Evolutionary conservation across 345 rosid genomes (phyloP).

Genomic region (Tarenaya hassleriana): DNA sequence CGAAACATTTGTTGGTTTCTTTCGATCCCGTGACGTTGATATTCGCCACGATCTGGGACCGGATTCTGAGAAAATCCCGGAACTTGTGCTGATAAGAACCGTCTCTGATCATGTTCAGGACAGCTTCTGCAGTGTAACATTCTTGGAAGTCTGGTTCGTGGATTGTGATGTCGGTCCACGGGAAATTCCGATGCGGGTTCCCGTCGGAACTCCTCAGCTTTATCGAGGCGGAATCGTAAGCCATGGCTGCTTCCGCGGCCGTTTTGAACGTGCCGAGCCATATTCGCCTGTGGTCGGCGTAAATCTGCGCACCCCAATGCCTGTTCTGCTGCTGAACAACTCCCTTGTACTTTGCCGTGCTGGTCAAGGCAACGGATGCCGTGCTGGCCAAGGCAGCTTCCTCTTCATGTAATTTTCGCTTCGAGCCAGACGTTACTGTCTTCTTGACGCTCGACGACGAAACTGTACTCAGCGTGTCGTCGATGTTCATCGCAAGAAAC

Average conservation of each 20-base stretch:
- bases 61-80: constrained; percentile 28
- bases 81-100: constrained; percentile 58
- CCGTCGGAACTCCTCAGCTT: constrained; percentile 37
- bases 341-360: constrained; percentile 42
- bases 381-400: constrained; percentile 4
- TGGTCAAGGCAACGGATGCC: constrained; percentile 20
- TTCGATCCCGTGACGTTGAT: constrained; percentile 16
- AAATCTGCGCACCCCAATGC: constrained; percentile 67
- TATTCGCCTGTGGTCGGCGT: constrained; percentile 42
- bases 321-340: constrained; percentile 52
- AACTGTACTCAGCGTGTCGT: too few relatives aligned
- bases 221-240: constrained; percentile 57
- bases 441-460: constrained; percentile 18
- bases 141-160: constrained; percentile 48
- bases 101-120: constrained; percentile 60
- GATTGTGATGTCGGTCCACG: constrained; percentile 39
- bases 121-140: constrained; percentile 27
- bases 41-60: constrained; percentile 10
- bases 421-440: constrained; percentile 26
- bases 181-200: constrained; percentile 51
- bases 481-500: constrained; percentile 23
- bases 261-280: constrained; percentile 75
- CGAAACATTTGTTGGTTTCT: constrained; percentile 12
- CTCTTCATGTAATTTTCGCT: constrained; percentile 11
- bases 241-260: constrained; percentile 51